Base-by-base conservation (phyloP, 352 stramenopile genomes). In the Phytophthora vignae region DNA sequence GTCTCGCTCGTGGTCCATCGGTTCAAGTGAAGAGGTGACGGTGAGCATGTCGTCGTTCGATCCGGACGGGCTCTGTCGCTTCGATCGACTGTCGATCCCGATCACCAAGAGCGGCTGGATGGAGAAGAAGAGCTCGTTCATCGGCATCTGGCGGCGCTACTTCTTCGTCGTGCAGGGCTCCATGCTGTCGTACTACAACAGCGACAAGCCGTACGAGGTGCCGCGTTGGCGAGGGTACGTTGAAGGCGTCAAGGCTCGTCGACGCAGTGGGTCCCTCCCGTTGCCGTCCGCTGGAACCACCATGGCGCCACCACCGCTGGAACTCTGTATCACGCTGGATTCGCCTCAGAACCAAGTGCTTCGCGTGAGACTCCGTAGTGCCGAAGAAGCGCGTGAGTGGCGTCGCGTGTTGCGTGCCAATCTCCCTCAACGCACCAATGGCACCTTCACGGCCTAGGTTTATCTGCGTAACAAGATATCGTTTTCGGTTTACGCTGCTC, bases 161-260 rank as follows among this genome's bases (percentile, higher is more conserved):
- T 94, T 92, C 49, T 94, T 92, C 67, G 86, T 94, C 22, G 55
- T 92, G 4, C 84, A 94, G 62, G 86, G 80, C 29, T 78, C 81
- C 4, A 92, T 90, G 83, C 42, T 94, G 33, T 87, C 81, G 59
- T 94, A 92, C 67, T 92, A 94, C 67, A 73, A 84, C 15, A 90
- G 69, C 31, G 84, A 94, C 67, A 90, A 88, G 74, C 79, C 86
- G n/a, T 90, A 94, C 60, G 84, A 88, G 9, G 86, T 94, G 55
- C 86, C 86, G 7, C 67, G 80, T 6, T 84, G 84, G 40, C 58
- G 86, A 36, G 86, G 83, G 9, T 94, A 94, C 71, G 77, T 94
- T 21, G 70, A 82, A 44, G 57, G 69, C 27, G 82, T 90, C 2
- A 80, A 83, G 48, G 60, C 66, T 12, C 69, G 73, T 54, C 69